Base-by-base conservation (phyloP, 192 early-diverging fungal genomes). In the Pilobolus umbonatus region DNA sequence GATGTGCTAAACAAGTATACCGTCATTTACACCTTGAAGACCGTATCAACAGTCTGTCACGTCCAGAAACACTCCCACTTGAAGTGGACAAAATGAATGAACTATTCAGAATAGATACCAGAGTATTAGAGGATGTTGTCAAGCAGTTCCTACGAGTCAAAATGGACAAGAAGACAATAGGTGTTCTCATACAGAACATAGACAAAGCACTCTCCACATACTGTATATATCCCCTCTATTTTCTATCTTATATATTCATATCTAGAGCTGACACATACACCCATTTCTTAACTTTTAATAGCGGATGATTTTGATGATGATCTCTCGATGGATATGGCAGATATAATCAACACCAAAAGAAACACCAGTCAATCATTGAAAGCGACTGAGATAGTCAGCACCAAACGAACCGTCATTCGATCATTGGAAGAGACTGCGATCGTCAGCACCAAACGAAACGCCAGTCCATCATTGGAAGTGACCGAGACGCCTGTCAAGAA, bases 1-100 rank as follows among this genome's bases (percentile, higher is more conserved):
- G 57, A 15, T 59, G 57, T 34, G 57, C 57, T n/a, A 59, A 59
- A 36, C 57, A 59, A 36, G 44, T 59, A 0, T 59, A 59, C 24
- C 19, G 22, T 14, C 44, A 59, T 21, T 31, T 59, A 17, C 39
- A 42, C 14, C 15, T n/a, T 1, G 19, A 42, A 42, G 39, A 42
- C 14, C 21, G 45, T 38, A 7, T 48, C 30, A 32, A 34, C n/a
- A 30, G 34, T 35, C n/a, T 59, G 2, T 38, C 45, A 15, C 24
- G 35, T 12, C 7, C 17, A 22, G 10, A 35, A 29, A 15, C 9
- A 0, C 3, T 29, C 14, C 52, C 52, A 22, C 9, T 35, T 54
- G 52, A 54, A 38, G 52, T 54, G 4, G 19, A 54, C 19, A 54
- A 54, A 22, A 54, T 54, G 52, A 31, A 54, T 9, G 31, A n/a